A percentile compares a stretch with the other conserved stretches of the same genome.
Evolutionary conservation across 2,329 filamentous ascomycete species (phyloP).

Genomic region (Hymenoscyphus fraxineus): DNA sequence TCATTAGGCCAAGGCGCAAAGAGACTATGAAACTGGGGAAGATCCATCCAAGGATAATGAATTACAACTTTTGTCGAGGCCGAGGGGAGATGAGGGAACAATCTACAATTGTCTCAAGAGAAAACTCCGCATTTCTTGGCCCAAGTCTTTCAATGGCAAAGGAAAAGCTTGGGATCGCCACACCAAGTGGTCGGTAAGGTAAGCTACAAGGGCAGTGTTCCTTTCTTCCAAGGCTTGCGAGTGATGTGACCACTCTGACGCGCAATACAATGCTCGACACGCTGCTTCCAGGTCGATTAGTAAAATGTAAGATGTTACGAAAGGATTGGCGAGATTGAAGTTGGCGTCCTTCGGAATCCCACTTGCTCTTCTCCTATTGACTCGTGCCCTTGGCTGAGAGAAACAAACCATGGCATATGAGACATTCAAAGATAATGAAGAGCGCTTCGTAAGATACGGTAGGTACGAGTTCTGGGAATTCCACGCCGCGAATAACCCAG

Average conservation of each 20-base stretch:
- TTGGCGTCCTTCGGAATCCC: not conserved
- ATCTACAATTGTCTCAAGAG: not conserved
- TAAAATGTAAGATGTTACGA: not conserved
- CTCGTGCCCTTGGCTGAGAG: not conserved
- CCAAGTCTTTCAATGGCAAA: not conserved
- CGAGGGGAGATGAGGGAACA: not conserved
- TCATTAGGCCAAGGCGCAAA: not conserved
- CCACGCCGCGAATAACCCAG: too few species aligned
- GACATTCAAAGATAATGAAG: too few species aligned
- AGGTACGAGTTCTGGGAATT: too few species aligned
- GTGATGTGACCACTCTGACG: not conserved
- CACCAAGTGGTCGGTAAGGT: not conserved
- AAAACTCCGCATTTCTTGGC: slow-evolving; percentile 7
- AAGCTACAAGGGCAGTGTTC: not conserved
- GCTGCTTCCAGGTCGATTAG: not conserved
- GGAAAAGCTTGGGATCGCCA: not conserved
- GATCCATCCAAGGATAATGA: not conserved
- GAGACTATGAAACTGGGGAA: not conserved
- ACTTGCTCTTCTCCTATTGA: not conserved
- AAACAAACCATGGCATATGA: not conserved
- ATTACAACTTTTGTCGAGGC: not conserved
- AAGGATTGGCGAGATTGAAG: not conserved
- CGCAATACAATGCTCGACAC: not conserved
- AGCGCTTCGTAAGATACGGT: too few species aligned
- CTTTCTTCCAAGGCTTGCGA: not conserved